Percentiles rank a stretch among this genome's conserved stretches.
Conservation (phyloP, 2,329 filamentous ascomycete species). For the Amphichorda felina region DNA sequence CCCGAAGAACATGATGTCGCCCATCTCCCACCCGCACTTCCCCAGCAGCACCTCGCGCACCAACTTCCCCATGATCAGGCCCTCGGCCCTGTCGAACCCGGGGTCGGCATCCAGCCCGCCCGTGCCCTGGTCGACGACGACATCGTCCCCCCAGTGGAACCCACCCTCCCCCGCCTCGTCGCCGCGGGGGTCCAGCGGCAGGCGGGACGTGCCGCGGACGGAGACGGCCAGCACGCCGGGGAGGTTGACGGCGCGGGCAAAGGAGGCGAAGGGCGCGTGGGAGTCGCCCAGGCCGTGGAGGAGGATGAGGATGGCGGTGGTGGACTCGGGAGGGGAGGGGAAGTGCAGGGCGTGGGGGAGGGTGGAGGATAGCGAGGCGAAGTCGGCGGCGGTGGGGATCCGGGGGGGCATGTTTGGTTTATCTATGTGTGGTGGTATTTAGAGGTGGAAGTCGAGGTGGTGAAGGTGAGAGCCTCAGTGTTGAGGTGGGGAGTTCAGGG, state of each 20-base stretch:
- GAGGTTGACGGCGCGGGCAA: slow-evolving; percentile 57
- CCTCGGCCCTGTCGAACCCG: slow-evolving; percentile 39
- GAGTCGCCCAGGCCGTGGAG: slow-evolving; percentile 79
- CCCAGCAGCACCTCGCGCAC: slow-evolving; percentile 37
- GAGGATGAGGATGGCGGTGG: slow-evolving; percentile 66
- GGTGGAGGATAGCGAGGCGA: slow-evolving; percentile 26
- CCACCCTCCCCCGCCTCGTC: slow-evolving; percentile 8
- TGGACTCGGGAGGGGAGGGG: slow-evolving; percentile 43
- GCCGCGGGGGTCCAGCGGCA: slow-evolving; percentile 53
- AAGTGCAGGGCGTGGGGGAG: slow-evolving; percentile 34
- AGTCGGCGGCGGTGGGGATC: slow-evolving; percentile 38
- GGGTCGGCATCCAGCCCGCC: slow-evolving; percentile 50
- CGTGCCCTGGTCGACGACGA: slow-evolving; percentile 29
- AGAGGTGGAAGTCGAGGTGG: neutral
- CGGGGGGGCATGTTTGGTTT: slow-evolving; percentile 27
- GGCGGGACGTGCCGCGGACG: slow-evolving; percentile 55
- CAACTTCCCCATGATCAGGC: slow-evolving; percentile 35
- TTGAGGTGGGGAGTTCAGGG: no score
- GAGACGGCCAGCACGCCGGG: slow-evolving; percentile 69
- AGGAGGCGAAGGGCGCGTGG: slow-evolving; percentile 52
- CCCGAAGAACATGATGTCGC: slow-evolving; percentile 53
- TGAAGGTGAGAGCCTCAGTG: no score
- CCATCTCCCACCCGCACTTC: slow-evolving; percentile 45
- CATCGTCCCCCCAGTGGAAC: slow-evolving; percentile 58
- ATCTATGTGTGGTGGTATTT: neutral